Conservation (phyloP, 83 land plant genomes). For the Larix sibirica region DNA sequence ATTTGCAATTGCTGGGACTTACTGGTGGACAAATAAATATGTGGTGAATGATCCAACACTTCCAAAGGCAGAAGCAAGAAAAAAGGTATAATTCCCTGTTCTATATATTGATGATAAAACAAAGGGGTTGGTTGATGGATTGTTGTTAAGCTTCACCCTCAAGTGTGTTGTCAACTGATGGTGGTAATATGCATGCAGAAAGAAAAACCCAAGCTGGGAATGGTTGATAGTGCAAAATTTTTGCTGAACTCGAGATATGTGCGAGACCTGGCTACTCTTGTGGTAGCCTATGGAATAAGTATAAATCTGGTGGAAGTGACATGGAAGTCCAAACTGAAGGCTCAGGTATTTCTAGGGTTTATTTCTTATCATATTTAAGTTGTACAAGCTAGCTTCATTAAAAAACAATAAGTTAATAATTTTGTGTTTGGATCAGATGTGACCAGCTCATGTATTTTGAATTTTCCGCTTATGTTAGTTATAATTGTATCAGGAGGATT, state of each 20-base stretch:
- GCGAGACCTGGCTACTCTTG: slow-evolving; percentile 56
- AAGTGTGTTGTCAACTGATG: slow-evolving; percentile 11
- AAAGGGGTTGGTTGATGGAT: neutral
- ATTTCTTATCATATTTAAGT: neutral
- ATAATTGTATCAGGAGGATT: neutral
- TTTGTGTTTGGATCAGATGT: neutral
- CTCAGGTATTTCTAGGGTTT: slow-evolving; percentile 30
- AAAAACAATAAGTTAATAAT: neutral
- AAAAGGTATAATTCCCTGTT: slow-evolving; percentile 32
- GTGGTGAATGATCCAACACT: slow-evolving; percentile 52
- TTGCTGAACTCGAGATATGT: slow-evolving; percentile 45
- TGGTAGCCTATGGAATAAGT: slow-evolving; percentile 61
- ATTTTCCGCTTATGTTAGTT: neutral
- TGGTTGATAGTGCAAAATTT: slow-evolving; percentile 59
- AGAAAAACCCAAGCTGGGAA: slow-evolving; percentile 56
- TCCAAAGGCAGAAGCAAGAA: slow-evolving; percentile 51
- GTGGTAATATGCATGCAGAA: slow-evolving; percentile 31
- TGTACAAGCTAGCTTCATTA: neutral
- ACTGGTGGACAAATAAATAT: slow-evolving; percentile 51
- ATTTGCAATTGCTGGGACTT: slow-evolving; percentile 38
- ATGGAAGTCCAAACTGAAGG: slow-evolving; percentile 51
- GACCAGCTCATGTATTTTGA: neutral
- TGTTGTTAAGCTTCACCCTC: slow-evolving; percentile 5
- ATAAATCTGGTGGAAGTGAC: slow-evolving; percentile 61
- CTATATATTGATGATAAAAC: slow-evolving; percentile 3